Percentiles rank a stretch among this genome's conserved stretches.
Evolutionary conservation across 1,284 basidiomycete species (phyloP).

Genomic region (Cystobasidiaceae sp.): DNA sequence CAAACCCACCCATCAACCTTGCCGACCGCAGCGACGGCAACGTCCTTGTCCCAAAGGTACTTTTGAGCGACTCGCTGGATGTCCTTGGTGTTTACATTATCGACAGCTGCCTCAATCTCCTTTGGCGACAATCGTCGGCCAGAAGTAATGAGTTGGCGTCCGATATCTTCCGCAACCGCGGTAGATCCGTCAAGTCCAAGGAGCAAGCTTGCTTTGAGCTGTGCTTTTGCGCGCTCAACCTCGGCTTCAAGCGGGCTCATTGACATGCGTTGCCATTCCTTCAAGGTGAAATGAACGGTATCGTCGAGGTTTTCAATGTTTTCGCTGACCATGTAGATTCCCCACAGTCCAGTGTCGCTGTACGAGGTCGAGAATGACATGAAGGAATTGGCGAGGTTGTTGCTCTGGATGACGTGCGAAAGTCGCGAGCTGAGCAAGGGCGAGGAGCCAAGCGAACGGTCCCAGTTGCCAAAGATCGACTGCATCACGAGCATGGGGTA

Average conservation of each 20-base stretch:
- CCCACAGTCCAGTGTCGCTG: conserved; percentile 98
- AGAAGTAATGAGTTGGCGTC: conserved; percentile 89
- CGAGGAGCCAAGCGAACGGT: conserved; percentile 87
- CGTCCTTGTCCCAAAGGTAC: conserved; percentile 82
- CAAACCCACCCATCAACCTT: conserved; percentile 65
- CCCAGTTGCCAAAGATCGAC: conserved; percentile 99
- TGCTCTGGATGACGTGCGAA: conserved; percentile 81
- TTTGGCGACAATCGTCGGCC: conserved; percentile 79
- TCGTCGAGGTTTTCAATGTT: conserved; percentile 81
- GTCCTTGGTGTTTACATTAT: conserved; percentile 80
- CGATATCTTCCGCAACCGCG: conserved; percentile 96
- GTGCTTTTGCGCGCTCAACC: conserved; percentile 94
- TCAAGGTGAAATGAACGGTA: conserved; percentile 85
- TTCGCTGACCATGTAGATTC: conserved; percentile 88
- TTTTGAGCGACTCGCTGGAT: conserved; percentile 92
- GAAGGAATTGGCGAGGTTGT: conserved; percentile 98
- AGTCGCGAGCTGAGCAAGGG: conserved; percentile 85
- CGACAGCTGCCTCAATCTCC: conserved; percentile 89
- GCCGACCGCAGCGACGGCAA: conserved; percentile 76
- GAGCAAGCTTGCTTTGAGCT: conserved; percentile 90
- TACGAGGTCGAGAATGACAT: conserved; percentile 99
- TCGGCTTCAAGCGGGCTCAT: conserved; percentile 76
- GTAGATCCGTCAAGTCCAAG: conserved; percentile 91
- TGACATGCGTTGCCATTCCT: conserved; percentile 96
- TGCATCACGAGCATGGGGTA: conserved; percentile 99